Base-by-base conservation (phyloP, 2,329 filamentous ascomycete species). In the Cordyceps pruinosa region DNA sequence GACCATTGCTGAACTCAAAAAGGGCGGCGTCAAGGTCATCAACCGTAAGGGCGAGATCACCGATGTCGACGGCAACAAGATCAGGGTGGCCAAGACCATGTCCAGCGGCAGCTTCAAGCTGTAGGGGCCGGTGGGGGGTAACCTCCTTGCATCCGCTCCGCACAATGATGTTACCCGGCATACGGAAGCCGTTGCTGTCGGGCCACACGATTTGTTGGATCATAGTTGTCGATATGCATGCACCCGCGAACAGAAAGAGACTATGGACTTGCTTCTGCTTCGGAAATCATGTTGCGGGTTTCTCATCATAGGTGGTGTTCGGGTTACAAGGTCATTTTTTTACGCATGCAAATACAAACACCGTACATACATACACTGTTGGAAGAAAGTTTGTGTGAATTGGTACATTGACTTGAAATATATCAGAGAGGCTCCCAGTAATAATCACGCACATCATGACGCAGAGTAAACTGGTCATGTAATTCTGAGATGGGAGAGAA, bases 11-110 rank as follows among this genome's bases (percentile, higher is more conserved):
- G 83, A 87, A 58, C 75, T 93, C 67, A 90, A 87, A 77, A 89
- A 88, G 80, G 91, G 89, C 53, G 89, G 89, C 59, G 93, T 97
- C 65, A 93, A 88, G 79, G 83, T 97, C 59, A 94, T 97, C 73
- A 92, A 91, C 61, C 89, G 88, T 74, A 92, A 90, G 77, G 93
- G 93, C 53, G 87, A 92, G 71, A 75, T 96, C 56, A 86, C 87
- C 19, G 88, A 95, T 73, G 81, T 96, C 34, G 85, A 94, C 64
- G 92, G 92, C 30, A 90, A 88, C 66, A 87, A 89, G 75, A 80
- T 87, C 44, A 79, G 79, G 70, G 77, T 73, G 45, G 72, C 71
- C 35, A 78, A 75, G 68, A 69, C 73, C n/a, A 69, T 73, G 42
- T 78, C 77, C 50, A 82, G 83, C 59, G 79, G 81, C 58, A 79